These are phyloP conservation scores for Barnettozyma wickerhamii DNA, from an alignment of 805 yeast genomes.

Conservation along the genomic window DNA sequence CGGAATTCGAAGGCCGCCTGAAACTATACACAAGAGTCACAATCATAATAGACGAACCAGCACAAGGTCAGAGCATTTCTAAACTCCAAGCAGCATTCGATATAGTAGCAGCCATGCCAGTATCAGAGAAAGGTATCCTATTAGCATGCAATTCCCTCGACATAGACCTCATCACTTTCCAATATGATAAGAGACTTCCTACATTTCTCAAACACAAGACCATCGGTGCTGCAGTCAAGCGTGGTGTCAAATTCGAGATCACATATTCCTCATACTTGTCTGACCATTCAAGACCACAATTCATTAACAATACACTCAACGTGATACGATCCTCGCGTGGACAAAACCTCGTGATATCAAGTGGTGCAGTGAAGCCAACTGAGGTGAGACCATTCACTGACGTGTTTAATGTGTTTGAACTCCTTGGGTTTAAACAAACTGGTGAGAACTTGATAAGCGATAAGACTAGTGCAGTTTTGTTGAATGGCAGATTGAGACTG, in stretches of 20 bases:
- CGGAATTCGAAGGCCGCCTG: slow-evolving; percentile 30
- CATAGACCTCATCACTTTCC: slow-evolving; percentile 75
- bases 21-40: slow-evolving; percentile 70
- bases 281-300: slow-evolving; percentile 46
- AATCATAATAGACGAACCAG: slow-evolving; percentile 67
- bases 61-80: slow-evolving; percentile 59
- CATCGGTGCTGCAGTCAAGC: slow-evolving; percentile 73
- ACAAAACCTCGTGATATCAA: slow-evolving; percentile 72
- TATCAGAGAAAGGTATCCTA: slow-evolving; percentile 72
- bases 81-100: slow-evolving; percentile 55
- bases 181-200: slow-evolving; percentile 61
- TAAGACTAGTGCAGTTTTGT: slow-evolving; percentile 58
- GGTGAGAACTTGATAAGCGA: slow-evolving; percentile 52
- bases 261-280: slow-evolving; percentile 55
- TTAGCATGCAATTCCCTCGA: slow-evolving; percentile 73
- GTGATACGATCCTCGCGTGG: slow-evolving; percentile 77
- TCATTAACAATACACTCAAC: slow-evolving; percentile 68
- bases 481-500: slow-evolving; percentile 69
- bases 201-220: slow-evolving; percentile 79
- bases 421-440: slow-evolving; percentile 63
- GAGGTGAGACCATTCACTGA: slow-evolving; percentile 68
- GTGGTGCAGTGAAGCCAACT: slow-evolving; percentile 61
- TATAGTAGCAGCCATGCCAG: slow-evolving; percentile 76
- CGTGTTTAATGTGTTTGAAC: slow-evolving; percentile 55
- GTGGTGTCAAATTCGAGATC: slow-evolving; percentile 82